phyloP scores from a whole-genome alignment of 257 asterid species.

The Knoxia roxburghii region DNA sequence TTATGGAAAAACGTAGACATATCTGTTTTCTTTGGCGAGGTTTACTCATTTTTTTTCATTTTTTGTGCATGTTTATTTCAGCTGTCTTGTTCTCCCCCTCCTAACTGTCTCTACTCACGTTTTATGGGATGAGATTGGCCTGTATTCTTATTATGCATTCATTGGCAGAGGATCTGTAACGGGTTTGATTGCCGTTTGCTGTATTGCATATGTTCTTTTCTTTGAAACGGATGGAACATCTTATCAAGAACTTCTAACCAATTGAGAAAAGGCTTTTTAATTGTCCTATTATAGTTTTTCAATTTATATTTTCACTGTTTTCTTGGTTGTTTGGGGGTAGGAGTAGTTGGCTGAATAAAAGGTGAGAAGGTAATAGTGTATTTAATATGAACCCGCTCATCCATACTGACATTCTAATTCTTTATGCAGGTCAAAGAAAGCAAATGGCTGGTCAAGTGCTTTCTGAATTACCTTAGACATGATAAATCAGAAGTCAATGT shows the following conservation, averaged over 20 bases:
- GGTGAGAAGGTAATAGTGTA: not conserved
- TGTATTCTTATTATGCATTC: not conserved
- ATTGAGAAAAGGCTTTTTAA: not conserved
- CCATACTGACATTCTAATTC: slow-evolving; percentile 14
- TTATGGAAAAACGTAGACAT: too few relatives aligned
- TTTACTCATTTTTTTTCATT: not conserved
- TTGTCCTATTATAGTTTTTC: not conserved
- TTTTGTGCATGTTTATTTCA: not conserved
- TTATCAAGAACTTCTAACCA: not conserved
- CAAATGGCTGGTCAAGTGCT: slow-evolving; percentile 99
- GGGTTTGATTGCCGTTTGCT: not conserved
- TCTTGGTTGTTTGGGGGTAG: too few relatives aligned
- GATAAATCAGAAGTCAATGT: slow-evolving; percentile 82
- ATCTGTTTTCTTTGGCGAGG: too few relatives aligned
- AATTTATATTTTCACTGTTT: too few relatives aligned
- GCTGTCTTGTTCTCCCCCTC: not conserved
- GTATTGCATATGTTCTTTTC: not conserved
- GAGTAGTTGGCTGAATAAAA: not conserved
- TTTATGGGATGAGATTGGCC: not conserved
- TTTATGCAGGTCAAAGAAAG: slow-evolving; percentile 94
- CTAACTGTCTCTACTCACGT: not conserved
- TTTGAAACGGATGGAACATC: not conserved
- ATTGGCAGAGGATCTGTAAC: not conserved
- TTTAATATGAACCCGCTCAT: slow-evolving; percentile 13
- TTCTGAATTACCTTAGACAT: slow-evolving; percentile 85